phyloP scores from a whole-genome alignment of 2,329 filamentous ascomycete species.

The Fusarium citri region DNA sequence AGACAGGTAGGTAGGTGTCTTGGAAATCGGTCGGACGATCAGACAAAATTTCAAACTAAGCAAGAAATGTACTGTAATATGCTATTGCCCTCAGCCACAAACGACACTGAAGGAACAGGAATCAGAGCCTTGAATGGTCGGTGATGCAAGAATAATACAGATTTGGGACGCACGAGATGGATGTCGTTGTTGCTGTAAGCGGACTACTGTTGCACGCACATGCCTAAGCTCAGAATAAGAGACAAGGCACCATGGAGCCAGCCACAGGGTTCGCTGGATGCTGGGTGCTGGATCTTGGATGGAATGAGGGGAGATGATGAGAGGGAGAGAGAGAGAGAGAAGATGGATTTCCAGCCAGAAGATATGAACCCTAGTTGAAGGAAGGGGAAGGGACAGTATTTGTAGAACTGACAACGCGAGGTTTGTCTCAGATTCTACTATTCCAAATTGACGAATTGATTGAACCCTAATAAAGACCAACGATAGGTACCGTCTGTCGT shows the following conservation, averaged over 20 bases:
- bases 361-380: background rate
- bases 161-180: slow-evolving; percentile 35
- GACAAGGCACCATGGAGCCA: slow-evolving; percentile 28
- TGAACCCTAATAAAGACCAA: background rate
- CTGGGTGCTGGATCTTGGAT: slow-evolving; percentile 4
- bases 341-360: slow-evolving; percentile 2
- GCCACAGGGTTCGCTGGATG: slow-evolving; percentile 20
- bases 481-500: background rate
- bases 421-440: slow-evolving; percentile 1
- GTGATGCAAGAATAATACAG: slow-evolving; percentile 27
- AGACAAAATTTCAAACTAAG: slow-evolving; percentile 23
- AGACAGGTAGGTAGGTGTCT: slow-evolving; percentile 17
- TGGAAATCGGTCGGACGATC: slow-evolving; percentile 16
- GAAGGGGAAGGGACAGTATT: slow-evolving; percentile 7
- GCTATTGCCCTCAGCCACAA: slow-evolving; percentile 28
- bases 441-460: background rate
- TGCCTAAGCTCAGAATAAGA: slow-evolving; percentile 35
- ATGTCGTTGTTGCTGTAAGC: slow-evolving; percentile 37
- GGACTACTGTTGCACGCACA: slow-evolving; percentile 40
- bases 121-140: slow-evolving; percentile 24
- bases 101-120: slow-evolving; percentile 25
- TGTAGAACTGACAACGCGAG: slow-evolving; percentile 1
- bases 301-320: slow-evolving; percentile 28
- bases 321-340: slow-evolving; percentile 11
- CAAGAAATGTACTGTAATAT: slow-evolving; percentile 28